Evolutionary conservation across 2,329 filamentous ascomycete genomes (phyloP), one percentile per base, ranked within the genome.

Genomic region (Colletotrichum tropicicola): DNA sequence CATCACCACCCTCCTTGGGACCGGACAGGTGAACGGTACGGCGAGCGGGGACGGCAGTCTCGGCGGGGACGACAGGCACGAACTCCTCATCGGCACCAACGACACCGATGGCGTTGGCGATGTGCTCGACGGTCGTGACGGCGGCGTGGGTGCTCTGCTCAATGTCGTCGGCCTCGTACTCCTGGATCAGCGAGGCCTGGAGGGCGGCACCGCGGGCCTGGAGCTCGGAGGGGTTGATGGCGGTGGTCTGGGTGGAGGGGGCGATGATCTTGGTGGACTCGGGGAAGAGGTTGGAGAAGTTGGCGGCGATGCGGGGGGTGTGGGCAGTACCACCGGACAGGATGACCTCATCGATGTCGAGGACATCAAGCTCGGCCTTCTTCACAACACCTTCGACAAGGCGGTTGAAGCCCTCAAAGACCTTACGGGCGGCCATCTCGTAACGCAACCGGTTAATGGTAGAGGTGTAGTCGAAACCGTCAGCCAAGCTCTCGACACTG

Each of bases 131-230:
- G 15, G 94, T 95, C 32, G 95, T 98, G 69, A 99, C 94, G 75
- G 94, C 93, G 55, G 96, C 91, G 84, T 99, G 95, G 49, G 94
- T 97, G 68, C 93, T 97, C 85, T 98, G 94, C 77, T 97, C 92
- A 71, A 99, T 97, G 76, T 98, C 95, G 70, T 93, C 90, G 71
- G 89, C 86, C 73, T 99, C 96, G 79, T 97, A 99, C 79, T 97
- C 95, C 79, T 94, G 90, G 78, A 99, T 93, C 68, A 99, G 84
- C 66, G 91, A 97, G 37, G 96, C 96, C 82, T 99, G 96, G 72
- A 99, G 93, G 30, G 96, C 95, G 66, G 96, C 96, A 75, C 96
- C 96, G 69, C 96, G 90, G 68, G 92, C 92, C 73, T 91, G 85
- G 59, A 98, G 87, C 82, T 98, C 95, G 4, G 93, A 96, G 68